Percentiles rank a stretch among this genome's conserved stretches.
Conservation (phyloP, 176 grass and related monocot species). For the Musa beccarii region DNA sequence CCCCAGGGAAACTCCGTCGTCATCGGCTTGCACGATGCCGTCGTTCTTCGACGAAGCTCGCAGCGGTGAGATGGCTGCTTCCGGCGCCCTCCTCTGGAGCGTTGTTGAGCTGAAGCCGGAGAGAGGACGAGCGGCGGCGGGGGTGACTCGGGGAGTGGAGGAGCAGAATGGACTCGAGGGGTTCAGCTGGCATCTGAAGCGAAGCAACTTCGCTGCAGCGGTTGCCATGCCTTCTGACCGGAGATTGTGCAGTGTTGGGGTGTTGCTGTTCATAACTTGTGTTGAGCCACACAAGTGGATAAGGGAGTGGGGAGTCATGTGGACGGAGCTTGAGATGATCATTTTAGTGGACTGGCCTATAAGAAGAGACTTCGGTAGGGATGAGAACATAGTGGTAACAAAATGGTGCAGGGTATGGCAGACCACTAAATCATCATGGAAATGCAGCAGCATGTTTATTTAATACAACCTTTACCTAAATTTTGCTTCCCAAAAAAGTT, state of each 20-base stretch:
- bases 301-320: too few relatives aligned
- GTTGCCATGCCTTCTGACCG: not conserved
- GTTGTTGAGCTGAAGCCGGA: not conserved
- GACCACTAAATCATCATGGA: too few relatives aligned
- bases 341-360: too few relatives aligned
- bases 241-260: not conserved
- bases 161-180: not conserved
- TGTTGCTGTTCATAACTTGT: too few relatives aligned
- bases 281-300: too few relatives aligned
- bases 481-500: too few relatives aligned
- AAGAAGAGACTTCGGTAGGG: too few relatives aligned
- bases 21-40: slow-evolving; percentile 33
- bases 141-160: not conserved
- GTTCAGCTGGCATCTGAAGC: not conserved
- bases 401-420: too few relatives aligned
- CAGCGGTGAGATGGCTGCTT: not conserved
- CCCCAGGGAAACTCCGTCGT: slow-evolving; percentile 61
- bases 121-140: not conserved
- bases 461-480: too few relatives aligned
- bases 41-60: slow-evolving; percentile 31
- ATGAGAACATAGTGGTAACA: too few relatives aligned
- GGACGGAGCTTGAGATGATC: too few relatives aligned
- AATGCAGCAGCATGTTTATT: too few relatives aligned
- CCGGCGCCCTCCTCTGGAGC: not conserved
- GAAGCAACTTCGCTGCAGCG: not conserved